Percentiles rank a stretch among this genome's conserved stretches.
Evolutionary conservation across 2,329 filamentous ascomycete species (phyloP).

Genomic region (Pyricularia sp.): DNA sequence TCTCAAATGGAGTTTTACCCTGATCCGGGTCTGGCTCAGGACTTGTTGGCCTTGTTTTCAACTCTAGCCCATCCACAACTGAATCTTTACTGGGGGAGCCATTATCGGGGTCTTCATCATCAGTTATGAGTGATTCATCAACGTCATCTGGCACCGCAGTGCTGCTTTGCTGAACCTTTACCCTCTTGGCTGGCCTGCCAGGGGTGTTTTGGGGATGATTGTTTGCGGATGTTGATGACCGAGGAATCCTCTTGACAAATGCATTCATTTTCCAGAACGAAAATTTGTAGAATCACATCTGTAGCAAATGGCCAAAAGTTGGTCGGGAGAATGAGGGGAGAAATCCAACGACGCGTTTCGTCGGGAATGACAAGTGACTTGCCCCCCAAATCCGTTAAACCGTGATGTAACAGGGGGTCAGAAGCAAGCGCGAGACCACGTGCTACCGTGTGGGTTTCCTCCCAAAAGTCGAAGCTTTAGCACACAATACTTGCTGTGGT

Average conservation of each 20-base stretch:
- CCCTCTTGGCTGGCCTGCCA: neutral
- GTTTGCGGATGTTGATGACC: neutral
- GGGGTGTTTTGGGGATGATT: neutral
- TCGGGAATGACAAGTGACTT: neutral
- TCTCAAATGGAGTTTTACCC: conserved; percentile 56
- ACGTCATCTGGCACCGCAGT: neutral
- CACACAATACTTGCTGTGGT: neutral
- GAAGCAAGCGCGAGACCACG: conserved; percentile 2
- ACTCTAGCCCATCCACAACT: no score
- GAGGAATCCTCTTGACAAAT: neutral
- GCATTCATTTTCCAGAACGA: neutral
- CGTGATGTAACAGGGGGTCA: neutral
- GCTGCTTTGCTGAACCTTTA: neutral
- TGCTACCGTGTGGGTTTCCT: neutral
- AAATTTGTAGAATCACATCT: neutral
- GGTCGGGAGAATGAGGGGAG: neutral
- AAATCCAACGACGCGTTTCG: neutral
- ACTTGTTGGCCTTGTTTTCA: neutral
- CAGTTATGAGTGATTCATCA: neutral
- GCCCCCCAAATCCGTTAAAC: neutral
- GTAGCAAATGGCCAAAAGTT: neutral
- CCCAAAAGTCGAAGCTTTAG: neutral
- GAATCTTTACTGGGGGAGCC: neutral
- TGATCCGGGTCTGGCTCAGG: conserved; percentile 7
- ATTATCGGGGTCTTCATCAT: neutral